Base-by-base conservation (phyloP, 768 basidiomycete species). In the Russula lepida region DNA sequence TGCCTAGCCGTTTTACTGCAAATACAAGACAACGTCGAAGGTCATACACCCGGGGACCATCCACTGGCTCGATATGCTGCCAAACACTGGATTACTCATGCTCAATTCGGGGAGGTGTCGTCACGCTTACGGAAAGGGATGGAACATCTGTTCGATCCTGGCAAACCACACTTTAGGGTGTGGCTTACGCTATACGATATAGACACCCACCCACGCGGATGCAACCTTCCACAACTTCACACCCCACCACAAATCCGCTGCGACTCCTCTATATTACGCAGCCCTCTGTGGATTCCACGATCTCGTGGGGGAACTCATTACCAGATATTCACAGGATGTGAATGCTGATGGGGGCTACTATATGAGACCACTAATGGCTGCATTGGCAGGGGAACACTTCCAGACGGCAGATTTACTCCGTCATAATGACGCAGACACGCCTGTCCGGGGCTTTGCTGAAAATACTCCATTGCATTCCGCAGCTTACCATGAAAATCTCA, bases 381-480 rank as follows among this genome's bases (percentile, higher is more conserved):
- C 53, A 30, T 41, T 43, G 27, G 25, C 3, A 11, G 23, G 17
- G 53, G n/a, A n/a, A 1, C 39, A 54, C 25, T 37, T 41, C 6
- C 33, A 12, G 23, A 37, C 35, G 2, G 54, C 41, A 50, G 17
- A 30, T 8, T 12, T 21, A n/a, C 49, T 50, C 3, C n/a, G 0
- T n/a, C 13, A 5, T 11, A 50, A 21, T 5, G 28, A 30, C 17
- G 47, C 47, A 48, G 25, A 48, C 47, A 13, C 27, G 27, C 25
- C 27, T 12, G 15, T 48, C 25, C 19, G 5, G 5, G 48, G 48
- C 28, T 1, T 0, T 2, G 0, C 3, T 0, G 0, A 17, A 3
- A n/a, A 3, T 19, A 50, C 12, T 3, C 28, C 49, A 32, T 28
- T 50, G 11, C 48, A 50, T 30, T 50, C 28, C 17, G 28, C 48